Evolutionary conservation across 345 rosid genomes (phyloP).

Genomic region (Euphorbia peplus): DNA sequence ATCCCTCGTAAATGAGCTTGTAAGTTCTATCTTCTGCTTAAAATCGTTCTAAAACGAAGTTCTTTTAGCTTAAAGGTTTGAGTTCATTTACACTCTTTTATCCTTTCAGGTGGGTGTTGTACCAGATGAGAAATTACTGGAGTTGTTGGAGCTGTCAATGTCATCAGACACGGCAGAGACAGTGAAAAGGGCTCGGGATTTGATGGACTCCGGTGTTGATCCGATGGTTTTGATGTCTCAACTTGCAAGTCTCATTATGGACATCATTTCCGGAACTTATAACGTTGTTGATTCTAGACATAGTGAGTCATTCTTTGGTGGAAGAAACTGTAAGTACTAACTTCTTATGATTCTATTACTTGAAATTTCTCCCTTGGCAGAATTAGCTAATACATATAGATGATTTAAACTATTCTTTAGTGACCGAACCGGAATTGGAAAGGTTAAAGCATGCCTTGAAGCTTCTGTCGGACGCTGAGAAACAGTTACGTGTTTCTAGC

Average conservation of each 20-base stretch:
- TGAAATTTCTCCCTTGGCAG: not conserved
- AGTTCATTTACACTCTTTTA: slow-evolving; percentile 7
- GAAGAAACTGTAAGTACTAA: slow-evolving; percentile 67
- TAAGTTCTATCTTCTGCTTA: slow-evolving; percentile 40
- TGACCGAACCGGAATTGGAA: slow-evolving; percentile 77
- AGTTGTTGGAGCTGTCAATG: slow-evolving; percentile 91
- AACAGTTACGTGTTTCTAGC: slow-evolving; percentile 74
- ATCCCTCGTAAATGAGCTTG: slow-evolving; percentile 87
- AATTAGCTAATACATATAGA: not conserved
- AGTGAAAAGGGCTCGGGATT: slow-evolving; percentile 87
- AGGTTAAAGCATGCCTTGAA: slow-evolving; percentile 87
- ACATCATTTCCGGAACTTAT: slow-evolving; percentile 90
- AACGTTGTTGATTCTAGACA: slow-evolving; percentile 43
- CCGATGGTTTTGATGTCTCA: slow-evolving; percentile 97
- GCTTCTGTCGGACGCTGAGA: slow-evolving; percentile 97
- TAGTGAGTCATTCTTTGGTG: slow-evolving; percentile 49
- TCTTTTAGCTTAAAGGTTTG: not conserved
- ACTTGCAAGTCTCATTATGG: slow-evolving; percentile 95
- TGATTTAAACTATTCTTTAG: slow-evolving; percentile 38
- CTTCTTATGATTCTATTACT: not conserved
- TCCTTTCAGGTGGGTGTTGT: slow-evolving; percentile 80
- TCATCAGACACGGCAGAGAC: slow-evolving; percentile 94
- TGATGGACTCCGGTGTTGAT: slow-evolving; percentile 91
- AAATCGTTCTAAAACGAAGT: not conserved
- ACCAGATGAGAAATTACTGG: slow-evolving; percentile 87